Conservation (phyloP, 257 asterid genomes). For the Rhazya stricta region DNA sequence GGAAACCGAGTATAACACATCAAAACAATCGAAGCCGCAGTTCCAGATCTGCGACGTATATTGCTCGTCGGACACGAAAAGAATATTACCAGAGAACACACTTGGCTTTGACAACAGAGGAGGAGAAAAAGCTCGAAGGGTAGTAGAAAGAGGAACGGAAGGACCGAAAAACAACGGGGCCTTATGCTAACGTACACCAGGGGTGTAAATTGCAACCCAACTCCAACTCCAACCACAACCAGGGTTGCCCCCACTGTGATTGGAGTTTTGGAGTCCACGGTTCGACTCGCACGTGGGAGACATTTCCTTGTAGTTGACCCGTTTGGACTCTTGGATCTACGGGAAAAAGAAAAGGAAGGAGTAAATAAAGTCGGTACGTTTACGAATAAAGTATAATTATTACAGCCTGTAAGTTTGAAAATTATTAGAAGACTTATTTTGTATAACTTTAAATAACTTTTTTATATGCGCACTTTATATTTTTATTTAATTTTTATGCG, state of each 20-base stretch:
- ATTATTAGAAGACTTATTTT: too few species aligned
- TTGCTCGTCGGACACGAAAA: slow-evolving; percentile 1
- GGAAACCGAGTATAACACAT: neutral
- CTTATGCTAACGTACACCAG: slow-evolving; percentile 31
- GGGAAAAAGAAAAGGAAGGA: neutral
- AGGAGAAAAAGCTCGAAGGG: slow-evolving; percentile 15
- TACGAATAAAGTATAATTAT: neutral
- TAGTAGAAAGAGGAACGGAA: slow-evolving; percentile 23
- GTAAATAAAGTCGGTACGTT: slow-evolving; percentile 4
- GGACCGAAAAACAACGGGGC: slow-evolving; percentile 31
- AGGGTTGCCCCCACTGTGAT: slow-evolving; percentile 12
- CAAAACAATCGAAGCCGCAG: slow-evolving; percentile 1
- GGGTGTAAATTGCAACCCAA: slow-evolving; percentile 14
- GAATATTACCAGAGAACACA: slow-evolving; percentile 6
- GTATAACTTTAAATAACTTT: too few species aligned
- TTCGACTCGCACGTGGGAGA: slow-evolving; percentile 14
- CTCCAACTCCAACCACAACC: neutral
- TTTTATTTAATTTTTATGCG: too few species aligned
- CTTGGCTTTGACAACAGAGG: slow-evolving; percentile 5
- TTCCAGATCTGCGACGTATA: slow-evolving; percentile 12
- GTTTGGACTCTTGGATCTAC: neutral
- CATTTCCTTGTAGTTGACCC: slow-evolving; percentile 9
- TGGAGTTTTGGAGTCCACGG: neutral
- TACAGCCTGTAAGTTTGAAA: too few species aligned
- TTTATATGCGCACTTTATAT: too few species aligned